These are phyloP conservation scores for Psilocybe azurescens DNA, from an alignment of 768 basidiomycete genomes.

Conservation along the genomic window DNA sequence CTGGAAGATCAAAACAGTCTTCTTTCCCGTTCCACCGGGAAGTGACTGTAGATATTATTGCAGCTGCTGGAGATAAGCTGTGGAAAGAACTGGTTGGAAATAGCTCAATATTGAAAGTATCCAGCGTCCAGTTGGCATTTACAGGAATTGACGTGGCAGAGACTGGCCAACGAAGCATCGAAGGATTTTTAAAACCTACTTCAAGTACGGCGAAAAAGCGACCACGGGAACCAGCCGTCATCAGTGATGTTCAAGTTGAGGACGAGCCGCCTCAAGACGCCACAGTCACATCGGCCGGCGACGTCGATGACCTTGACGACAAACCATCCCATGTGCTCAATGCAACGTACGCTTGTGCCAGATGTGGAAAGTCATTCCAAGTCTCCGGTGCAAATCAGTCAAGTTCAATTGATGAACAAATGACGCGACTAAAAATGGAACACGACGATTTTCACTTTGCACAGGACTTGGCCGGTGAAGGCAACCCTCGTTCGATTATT, in stretches of 20 bases:
- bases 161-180: constrained; percentile 84
- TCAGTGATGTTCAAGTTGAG: constrained; percentile 8
- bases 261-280: constrained; percentile 2
- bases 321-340: constrained; percentile 3
- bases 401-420: constrained; percentile 28
- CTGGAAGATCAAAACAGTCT: constrained; percentile 79
- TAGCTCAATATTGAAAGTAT: constrained; percentile 63
- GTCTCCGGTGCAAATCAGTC: constrained; percentile 31
- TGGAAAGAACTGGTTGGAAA: constrained; percentile 87
- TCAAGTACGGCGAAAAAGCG: constrained; percentile 42
- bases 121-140: constrained; percentile 75
- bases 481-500: constrained; percentile 21
- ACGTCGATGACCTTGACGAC: constrained; percentile 20
- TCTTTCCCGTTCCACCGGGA: constrained; percentile 85
- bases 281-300: not conserved
- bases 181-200: constrained; percentile 74
- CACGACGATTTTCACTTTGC: constrained; percentile 94
- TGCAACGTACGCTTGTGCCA: constrained; percentile 58
- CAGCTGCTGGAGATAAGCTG: constrained; percentile 75
- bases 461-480: constrained; percentile 65
- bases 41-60: constrained; percentile 77
- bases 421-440: constrained; percentile 60
- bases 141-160: constrained; percentile 78
- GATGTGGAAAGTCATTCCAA: constrained; percentile 56
- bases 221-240: constrained; percentile 31